Evolutionary conservation across 148 eudicot genomes (phyloP).

Genomic region (Chenopodium berlandieri): DNA sequence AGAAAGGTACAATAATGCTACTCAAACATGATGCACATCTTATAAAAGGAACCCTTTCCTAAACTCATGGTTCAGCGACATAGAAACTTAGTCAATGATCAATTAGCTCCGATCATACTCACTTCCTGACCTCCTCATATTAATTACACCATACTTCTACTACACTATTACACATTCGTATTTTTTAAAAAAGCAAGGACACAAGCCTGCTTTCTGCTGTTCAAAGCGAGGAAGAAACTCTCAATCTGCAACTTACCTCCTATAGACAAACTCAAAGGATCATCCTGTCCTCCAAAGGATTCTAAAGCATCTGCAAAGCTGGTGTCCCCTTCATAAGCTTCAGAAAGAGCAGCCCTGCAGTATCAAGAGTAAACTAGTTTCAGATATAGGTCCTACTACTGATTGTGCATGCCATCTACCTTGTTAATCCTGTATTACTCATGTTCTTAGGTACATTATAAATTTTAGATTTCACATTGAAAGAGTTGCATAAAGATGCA

Average conservation of each 20-base stretch:
- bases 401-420: background rate
- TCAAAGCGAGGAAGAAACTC: background rate
- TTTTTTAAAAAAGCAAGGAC: too few relatives aligned
- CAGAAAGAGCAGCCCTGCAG: slow-evolving; percentile 72
- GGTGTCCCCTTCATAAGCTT: slow-evolving; percentile 71
- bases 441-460: background rate
- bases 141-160: too few relatives aligned
- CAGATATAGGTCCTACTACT: background rate
- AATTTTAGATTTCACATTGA: background rate
- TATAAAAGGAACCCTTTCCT: too few relatives aligned
- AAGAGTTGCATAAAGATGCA: background rate
- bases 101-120: too few relatives aligned
- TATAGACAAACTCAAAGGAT: slow-evolving; percentile 85
- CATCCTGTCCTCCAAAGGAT: slow-evolving; percentile 87
- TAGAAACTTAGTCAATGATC: too few relatives aligned
- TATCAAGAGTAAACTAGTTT: slow-evolving; percentile 5
- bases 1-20: too few relatives aligned
- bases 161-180: too few relatives aligned
- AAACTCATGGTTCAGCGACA: too few relatives aligned
- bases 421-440: background rate
- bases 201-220: background rate
- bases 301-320: slow-evolving; percentile 77
- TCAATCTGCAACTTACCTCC: slow-evolving; percentile 54
- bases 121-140: too few relatives aligned
- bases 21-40: too few relatives aligned